Evolutionary conservation across 768 basidiomycete species (phyloP), one percentile per base, ranked within the genome.

Genomic region (Boletus insuetus): DNA sequence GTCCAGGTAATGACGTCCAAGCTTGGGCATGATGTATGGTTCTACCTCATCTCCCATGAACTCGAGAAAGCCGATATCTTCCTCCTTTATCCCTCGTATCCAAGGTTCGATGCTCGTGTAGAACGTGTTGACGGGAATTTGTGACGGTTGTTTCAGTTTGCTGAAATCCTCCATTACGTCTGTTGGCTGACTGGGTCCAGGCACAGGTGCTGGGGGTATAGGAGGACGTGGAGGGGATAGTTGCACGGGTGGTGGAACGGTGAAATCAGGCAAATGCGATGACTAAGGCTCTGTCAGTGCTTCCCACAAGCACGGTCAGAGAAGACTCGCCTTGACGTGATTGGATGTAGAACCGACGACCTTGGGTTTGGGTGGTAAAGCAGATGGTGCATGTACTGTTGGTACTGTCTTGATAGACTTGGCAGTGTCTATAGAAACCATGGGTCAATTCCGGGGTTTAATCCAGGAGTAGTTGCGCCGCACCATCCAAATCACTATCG

Each of bases 21-120:
- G 80, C 53, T 87, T 83, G 29, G 96, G 96, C 73, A 95, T 83
- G 34, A 92, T 72, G 64, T 83, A 97, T 0, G 92, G 88, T 54
- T 94, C 91, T 10, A 91, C 77, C 58, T 97, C 94, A 64, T 98
- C 94, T n/a, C 82, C 90, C 12, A 87, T 86, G 64, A 90, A 90
- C 56, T 92, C 89, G 49, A 99, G 79, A 71, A 94, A 95, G 3
- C 96, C 96, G 29, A 98, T 75, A 66, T 99, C 97, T 71, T 98
- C 97, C 72, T 98, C 97, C 58, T 88, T 88, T 42, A 98, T 85
- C 22, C 84, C 82, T 48, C 94, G 86, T 65, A 95, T 77, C 78
- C 90, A 99, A 12, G 91, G 89, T 64, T 98, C 96, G 44, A 96
- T 83, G 64, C 85, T 88, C 24, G 87, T 77, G 72, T 94, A 94